A percentile compares a stretch with the other conserved stretches of the same genome.
Evolutionary conservation across 129 eudicot species (phyloP).

Genomic region (Centella asiatica): DNA sequence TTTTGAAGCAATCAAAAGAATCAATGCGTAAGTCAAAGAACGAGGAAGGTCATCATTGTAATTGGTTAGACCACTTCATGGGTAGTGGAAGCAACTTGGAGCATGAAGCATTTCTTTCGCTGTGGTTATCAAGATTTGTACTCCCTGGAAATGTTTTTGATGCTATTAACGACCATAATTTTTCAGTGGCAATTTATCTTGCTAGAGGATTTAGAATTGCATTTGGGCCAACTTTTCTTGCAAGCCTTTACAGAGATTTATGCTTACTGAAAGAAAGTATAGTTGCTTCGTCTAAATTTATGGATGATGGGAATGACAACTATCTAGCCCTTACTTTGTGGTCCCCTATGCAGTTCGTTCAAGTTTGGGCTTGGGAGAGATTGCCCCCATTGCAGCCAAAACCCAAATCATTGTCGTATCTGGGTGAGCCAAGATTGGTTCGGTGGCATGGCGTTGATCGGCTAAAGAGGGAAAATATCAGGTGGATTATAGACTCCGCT

Average conservation of each 20-base stretch:
- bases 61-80: background rate
- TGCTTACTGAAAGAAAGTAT: background rate
- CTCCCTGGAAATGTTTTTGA: background rate
- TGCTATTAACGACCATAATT: background rate
- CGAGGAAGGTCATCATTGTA: background rate
- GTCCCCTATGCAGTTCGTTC: background rate
- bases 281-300: background rate
- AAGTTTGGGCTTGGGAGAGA: background rate
- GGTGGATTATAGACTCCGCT: background rate
- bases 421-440: background rate
- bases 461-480: background rate
- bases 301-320: background rate
- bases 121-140: conserved; percentile 8
- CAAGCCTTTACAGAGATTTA: background rate
- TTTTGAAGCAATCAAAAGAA: background rate
- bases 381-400: background rate
- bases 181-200: background rate
- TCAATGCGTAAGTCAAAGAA: background rate
- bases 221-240: background rate
- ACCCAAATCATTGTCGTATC: background rate
- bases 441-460: background rate
- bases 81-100: background rate
- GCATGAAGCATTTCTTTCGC: conserved; percentile 6
- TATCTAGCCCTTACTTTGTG: background rate
- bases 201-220: background rate